Evolutionary conservation across 2,329 filamentous ascomycete genomes (phyloP).

Genomic region (Amauroascus niger): DNA sequence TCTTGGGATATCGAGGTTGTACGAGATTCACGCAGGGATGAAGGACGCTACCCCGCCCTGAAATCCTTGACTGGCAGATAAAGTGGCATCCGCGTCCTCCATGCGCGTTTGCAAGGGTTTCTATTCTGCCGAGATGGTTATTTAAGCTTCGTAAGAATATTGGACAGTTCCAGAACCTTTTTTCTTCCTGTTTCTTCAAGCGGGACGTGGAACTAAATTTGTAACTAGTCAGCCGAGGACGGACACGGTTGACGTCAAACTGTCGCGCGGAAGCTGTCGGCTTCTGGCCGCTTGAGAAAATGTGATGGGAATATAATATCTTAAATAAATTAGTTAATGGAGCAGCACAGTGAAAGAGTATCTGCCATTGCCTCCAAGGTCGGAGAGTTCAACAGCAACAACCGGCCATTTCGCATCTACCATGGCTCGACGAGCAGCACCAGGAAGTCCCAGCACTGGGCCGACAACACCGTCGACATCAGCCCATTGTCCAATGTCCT

Average conservation of each 20-base stretch:
- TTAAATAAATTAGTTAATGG: not conserved
- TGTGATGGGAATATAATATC: not conserved
- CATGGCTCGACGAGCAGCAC: constrained; percentile 72
- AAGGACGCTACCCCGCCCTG: not conserved
- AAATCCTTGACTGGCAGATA: no score
- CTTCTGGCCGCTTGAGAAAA: not conserved
- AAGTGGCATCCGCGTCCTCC: no score
- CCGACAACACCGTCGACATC: constrained; percentile 19
- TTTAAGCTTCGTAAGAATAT: no score
- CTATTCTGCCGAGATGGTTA: no score
- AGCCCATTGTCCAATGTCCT: constrained; percentile 44
- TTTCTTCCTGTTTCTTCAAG: no score
- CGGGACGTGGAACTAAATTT: no score
- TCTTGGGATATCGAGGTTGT: not conserved
- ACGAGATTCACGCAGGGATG: not conserved
- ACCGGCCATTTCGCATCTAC: constrained; percentile 59
- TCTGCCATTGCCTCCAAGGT: constrained; percentile 39
- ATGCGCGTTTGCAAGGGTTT: no score
- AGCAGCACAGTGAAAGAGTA: constrained; percentile 25
- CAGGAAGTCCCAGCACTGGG: constrained; percentile 44
- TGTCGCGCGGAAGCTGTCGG: not conserved
- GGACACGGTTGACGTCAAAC: no score
- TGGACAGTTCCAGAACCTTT: no score
- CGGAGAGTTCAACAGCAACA: constrained; percentile 39
- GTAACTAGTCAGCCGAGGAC: no score